phyloP scores from a whole-genome alignment of 2,329 filamentous ascomycete species.

The Aspergillus cejpii region DNA sequence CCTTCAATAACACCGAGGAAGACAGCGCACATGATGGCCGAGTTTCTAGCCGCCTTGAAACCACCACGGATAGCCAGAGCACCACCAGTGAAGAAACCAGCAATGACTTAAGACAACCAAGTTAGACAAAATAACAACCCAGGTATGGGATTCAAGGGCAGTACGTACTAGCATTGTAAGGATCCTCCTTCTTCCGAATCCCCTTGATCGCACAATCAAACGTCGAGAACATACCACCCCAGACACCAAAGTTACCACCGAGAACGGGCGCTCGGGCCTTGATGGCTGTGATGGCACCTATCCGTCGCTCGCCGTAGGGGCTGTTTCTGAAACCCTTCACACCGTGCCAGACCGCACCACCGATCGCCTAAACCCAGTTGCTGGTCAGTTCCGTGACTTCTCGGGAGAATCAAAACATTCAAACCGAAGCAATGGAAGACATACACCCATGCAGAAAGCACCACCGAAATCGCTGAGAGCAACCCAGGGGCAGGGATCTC shows the following conservation, averaged over 20 bases:
- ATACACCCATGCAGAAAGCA: conserved; percentile 92
- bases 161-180: conserved; percentile 76
- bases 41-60: conserved; percentile 84
- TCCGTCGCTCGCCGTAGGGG: conserved; percentile 86
- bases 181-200: conserved; percentile 90
- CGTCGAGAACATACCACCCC: conserved; percentile 92
- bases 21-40: conserved; percentile 91
- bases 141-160: no score
- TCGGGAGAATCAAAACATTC: not conserved
- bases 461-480: conserved; percentile 96
- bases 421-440: conserved; percentile 32
- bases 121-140: not conserved
- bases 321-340: conserved; percentile 91
- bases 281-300: conserved; percentile 93
- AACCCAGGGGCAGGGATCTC: conserved; percentile 96
- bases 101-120: conserved; percentile 55
- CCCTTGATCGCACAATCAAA: conserved; percentile 98
- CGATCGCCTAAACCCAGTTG: conserved; percentile 53
- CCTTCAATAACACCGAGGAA: conserved; percentile 94
- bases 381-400: conserved; percentile 17
- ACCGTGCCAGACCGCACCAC: conserved; percentile 87
- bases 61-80: conserved; percentile 87
- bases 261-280: conserved; percentile 95
- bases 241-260: conserved; percentile 95
- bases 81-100: conserved; percentile 93